Conservation (phyloP, 768 basidiomycete species). For the Collybiopsis confluens region DNA sequence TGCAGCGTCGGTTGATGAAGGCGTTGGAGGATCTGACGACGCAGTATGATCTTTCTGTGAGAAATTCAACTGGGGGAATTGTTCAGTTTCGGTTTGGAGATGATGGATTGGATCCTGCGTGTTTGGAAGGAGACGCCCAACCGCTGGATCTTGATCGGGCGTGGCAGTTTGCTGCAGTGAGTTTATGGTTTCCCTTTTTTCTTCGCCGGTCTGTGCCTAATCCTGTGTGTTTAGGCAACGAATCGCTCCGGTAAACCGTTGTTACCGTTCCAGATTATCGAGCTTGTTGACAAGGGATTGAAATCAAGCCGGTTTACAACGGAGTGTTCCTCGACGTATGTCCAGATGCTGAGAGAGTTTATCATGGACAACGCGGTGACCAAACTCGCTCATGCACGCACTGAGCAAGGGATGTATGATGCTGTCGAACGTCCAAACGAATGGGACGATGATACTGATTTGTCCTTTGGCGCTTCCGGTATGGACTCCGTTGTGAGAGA, state of each 20-base stretch:
- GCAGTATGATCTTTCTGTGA: slow-evolving; percentile 93
- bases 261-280: slow-evolving; percentile 82
- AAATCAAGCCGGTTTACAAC: slow-evolving; percentile 51
- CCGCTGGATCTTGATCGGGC: slow-evolving; percentile 88
- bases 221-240: slow-evolving; percentile 33
- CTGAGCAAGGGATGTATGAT: slow-evolving; percentile 76
- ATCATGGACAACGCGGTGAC: slow-evolving; percentile 62
- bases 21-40: slow-evolving; percentile 95
- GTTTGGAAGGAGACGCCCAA: slow-evolving; percentile 91
- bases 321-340: slow-evolving; percentile 70
- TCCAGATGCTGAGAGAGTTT: slow-evolving; percentile 66
- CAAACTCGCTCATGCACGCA: slow-evolving; percentile 62
- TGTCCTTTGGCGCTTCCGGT: slow-evolving; percentile 75
- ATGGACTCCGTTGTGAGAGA: not conserved
- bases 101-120: slow-evolving; percentile 95
- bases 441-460: slow-evolving; percentile 74
- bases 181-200: slow-evolving; percentile 13
- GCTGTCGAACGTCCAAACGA: slow-evolving; percentile 71
- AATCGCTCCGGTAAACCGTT: slow-evolving; percentile 58
- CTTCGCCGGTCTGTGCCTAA: not conserved
- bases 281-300: slow-evolving; percentile 65
- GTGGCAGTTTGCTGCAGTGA: slow-evolving; percentile 79
- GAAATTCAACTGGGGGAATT: slow-evolving; percentile 90
- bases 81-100: slow-evolving; percentile 98
- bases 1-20: slow-evolving; percentile 99